Percentiles rank a stretch among this genome's conserved stretches.
phyloP scores from a whole-genome alignment of 371 early-diverging fungal species.

The Circinella minor region DNA sequence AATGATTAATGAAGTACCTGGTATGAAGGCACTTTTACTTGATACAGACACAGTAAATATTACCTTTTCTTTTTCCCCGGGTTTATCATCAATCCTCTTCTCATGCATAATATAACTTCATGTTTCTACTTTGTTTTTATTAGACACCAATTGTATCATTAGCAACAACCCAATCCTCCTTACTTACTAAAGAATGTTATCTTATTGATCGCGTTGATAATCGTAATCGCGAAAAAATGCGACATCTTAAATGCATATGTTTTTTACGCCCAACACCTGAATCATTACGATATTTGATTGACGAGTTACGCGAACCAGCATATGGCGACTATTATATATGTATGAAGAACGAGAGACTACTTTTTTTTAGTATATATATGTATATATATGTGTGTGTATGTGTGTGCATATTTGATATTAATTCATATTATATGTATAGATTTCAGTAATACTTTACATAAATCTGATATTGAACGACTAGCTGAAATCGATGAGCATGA shows the following conservation, averaged over 20 bases:
- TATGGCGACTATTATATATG: slow-evolving; percentile 96
- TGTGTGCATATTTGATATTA: no score
- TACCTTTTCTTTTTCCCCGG: background rate
- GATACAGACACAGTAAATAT: slow-evolving; percentile 88
- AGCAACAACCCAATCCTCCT: slow-evolving; percentile 87
- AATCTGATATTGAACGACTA: slow-evolving; percentile 87
- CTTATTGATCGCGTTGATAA: slow-evolving; percentile 94
- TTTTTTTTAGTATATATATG: no score
- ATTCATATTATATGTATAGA: slow-evolving; percentile 43
- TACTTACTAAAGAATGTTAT: slow-evolving; percentile 91
- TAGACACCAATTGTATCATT: slow-evolving; percentile 93
- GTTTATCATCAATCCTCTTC: background rate
- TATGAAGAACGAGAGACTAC: slow-evolving; percentile 24
- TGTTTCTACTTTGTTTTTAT: background rate
- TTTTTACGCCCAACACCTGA: slow-evolving; percentile 89
- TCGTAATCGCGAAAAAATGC: slow-evolving; percentile 84
- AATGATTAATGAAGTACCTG: slow-evolving; percentile 87
- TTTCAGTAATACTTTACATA: slow-evolving; percentile 90
- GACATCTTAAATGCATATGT: slow-evolving; percentile 92
- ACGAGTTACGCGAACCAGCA: slow-evolving; percentile 88
- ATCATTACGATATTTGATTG: slow-evolving; percentile 81
- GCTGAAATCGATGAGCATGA: slow-evolving; percentile 96
- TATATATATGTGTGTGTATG: no score
- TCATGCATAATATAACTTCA: background rate
- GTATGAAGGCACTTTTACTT: slow-evolving; percentile 96